A percentile compares a stretch with the other conserved stretches of the same genome.
phyloP scores from a whole-genome alignment of 2,329 filamentous ascomycete genomes.

The Pseudocercospora vitis region DNA sequence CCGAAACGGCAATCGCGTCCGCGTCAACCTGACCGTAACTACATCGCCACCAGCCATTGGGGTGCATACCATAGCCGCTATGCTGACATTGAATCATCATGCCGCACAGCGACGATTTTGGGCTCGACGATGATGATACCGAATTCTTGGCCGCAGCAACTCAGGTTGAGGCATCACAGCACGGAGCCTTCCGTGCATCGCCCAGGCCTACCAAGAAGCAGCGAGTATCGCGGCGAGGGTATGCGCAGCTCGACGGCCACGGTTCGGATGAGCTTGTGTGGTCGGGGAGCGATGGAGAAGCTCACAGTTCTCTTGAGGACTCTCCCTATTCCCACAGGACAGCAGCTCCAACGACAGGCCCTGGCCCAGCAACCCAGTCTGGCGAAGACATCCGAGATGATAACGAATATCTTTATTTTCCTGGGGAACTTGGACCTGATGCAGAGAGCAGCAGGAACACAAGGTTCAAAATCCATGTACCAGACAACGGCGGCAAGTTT shows the following conservation, averaged over 20 bases:
- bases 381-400: conserved; percentile 15
- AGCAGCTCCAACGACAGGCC: conserved; percentile 4
- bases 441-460: conserved; percentile 36
- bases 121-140: conserved; percentile 37
- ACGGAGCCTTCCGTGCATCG: conserved; percentile 35
- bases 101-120: conserved; percentile 37
- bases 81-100: conserved; percentile 22
- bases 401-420: conserved; percentile 31
- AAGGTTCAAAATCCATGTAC: conserved; percentile 47
- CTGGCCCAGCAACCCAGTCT: conserved; percentile 11
- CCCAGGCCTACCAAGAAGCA: conserved; percentile 37
- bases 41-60: conserved; percentile 5
- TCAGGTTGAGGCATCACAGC: conserved; percentile 34
- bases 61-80: no score
- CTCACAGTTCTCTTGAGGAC: conserved; percentile 21
- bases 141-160: conserved; percentile 36
- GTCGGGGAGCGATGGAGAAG: conserved; percentile 27
- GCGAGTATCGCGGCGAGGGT: conserved; percentile 23
- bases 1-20: conserved; percentile 11
- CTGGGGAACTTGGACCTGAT: conserved; percentile 25
- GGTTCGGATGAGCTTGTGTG: conserved; percentile 25
- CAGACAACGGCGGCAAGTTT: conserved; percentile 43
- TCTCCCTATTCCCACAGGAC: conserved; percentile 12
- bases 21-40: conserved; percentile 8
- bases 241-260: conserved; percentile 29